Evolutionary conservation across 768 basidiomycete species (phyloP), one percentile per base, ranked within the genome.

Genomic region (Serendipita indica): DNA sequence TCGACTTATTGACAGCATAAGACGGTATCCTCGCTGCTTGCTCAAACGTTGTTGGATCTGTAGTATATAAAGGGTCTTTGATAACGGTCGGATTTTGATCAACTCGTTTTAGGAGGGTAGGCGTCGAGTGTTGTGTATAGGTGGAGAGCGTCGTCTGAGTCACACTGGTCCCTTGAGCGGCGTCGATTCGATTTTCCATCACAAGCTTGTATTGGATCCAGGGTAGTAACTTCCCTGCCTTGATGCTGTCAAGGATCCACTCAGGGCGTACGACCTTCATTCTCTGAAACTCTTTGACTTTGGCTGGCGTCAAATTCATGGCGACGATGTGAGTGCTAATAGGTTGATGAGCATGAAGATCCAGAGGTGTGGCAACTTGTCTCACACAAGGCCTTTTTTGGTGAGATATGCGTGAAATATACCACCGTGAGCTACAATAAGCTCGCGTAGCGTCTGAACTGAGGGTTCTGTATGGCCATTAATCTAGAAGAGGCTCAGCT

Each of bases 391-490:
- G 20, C 80, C 73, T 70, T 89, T 86, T 71, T 77, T 80, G 70
- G 85, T 86, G 20, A 96, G 76, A 69, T 92, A 94, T 0, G 90
- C 79, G 27, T 86, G 85, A 62, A 83, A 93, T 7, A 77, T 70
- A 2, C 93, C 94, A 3, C 92, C 94, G 64, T 94, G 79, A 45
- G 79, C 76, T 2, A 94, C 70, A 35, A 98, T 83, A 52, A 97
- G 74, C 63, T 82, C 74, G 5, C 89, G 77, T 0, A 98, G 69
- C 46, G 86, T 89, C 67, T 92, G 89, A 20, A 90, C 79, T 18
- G 93, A 87, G 4, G 92, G 89, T 34, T 79, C 75, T 0, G 91
- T 94, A 73, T 80, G 86, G 0, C 93, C 93, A 65, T 97, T 96
- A 54, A 93, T 83, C 91, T 93, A 60, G 0, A 30, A 39, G 52